A percentile compares a stretch with the other conserved stretches of the same genome.
Evolutionary conservation across 2,329 filamentous ascomycete genomes (phyloP).

Genomic region (Arthrinium puccinioides): DNA sequence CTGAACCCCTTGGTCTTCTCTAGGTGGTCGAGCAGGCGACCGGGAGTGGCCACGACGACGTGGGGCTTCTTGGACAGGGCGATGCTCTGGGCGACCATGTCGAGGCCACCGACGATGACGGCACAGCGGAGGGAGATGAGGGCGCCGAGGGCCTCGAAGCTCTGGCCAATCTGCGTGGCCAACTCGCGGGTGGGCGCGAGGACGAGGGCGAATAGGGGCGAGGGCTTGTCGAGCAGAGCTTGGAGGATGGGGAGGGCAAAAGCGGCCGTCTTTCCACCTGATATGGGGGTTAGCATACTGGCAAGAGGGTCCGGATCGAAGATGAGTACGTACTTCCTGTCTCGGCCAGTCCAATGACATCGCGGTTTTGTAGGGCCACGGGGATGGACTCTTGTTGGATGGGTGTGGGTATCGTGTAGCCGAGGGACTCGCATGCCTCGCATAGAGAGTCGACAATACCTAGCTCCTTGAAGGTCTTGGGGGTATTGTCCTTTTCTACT

Average conservation of each 20-base stretch:
- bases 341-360: conserved; percentile 90
- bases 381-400: conserved; percentile 87
- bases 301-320: no score
- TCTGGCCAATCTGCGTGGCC: conserved; percentile 81
- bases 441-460: conserved; percentile 82
- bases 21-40: conserved; percentile 81
- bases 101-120: conserved; percentile 86
- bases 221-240: conserved; percentile 79
- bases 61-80: conserved; percentile 94
- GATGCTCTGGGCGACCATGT: conserved; percentile 89
- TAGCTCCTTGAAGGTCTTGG: conserved; percentile 63
- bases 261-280: conserved; percentile 91
- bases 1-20: conserved; percentile 97
- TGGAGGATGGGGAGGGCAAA: conserved; percentile 92
- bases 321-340: conserved; percentile 90
- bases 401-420: conserved; percentile 79
- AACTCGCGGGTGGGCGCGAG: conserved; percentile 90
- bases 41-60: conserved; percentile 86
- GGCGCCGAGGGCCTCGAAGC: conserved; percentile 81
- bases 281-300: no score
- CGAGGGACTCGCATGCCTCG: conserved; percentile 76
- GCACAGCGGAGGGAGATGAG: conserved; percentile 82
- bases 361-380: conserved; percentile 67
- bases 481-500: conserved; percentile 14
- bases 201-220: conserved; percentile 79